Conservation (phyloP, 75 land plant genomes). For the Azolla pinnata region DNA sequence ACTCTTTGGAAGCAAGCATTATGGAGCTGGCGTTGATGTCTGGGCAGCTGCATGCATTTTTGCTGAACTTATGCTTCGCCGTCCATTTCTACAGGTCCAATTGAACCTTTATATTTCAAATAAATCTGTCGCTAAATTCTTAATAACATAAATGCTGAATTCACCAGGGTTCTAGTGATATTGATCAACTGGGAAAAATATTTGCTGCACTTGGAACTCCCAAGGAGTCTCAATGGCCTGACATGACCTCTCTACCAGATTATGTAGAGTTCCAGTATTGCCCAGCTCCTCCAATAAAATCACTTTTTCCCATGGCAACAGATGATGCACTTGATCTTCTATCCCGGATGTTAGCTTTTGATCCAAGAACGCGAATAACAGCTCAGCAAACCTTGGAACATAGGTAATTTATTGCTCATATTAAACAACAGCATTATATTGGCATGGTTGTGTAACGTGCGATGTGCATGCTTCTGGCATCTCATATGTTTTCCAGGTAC, state of each 20-base stretch:
- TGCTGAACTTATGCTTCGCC: conserved; percentile 87
- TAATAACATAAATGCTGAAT: no score
- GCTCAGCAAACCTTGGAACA: conserved; percentile 91
- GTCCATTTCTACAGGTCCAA: conserved; percentile 97
- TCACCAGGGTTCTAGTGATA: conserved; percentile 72
- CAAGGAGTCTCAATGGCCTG: conserved; percentile 86
- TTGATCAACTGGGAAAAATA: conserved; percentile 97
- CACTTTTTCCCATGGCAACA: conserved; percentile 82
- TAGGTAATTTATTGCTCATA: conserved; percentile 33
- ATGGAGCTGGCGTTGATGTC: conserved; percentile 93
- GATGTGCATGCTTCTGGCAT: no score
- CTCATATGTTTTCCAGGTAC: conserved; percentile 40
- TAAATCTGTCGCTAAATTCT: no score
- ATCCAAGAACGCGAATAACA: conserved; percentile 77
- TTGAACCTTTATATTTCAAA: no score
- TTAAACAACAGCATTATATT: background rate
- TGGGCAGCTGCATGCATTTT: conserved; percentile 98
- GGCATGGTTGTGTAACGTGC: background rate
- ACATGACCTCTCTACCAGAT: conserved; percentile 86
- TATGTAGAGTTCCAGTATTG: conserved; percentile 85
- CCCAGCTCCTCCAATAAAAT: conserved; percentile 66
- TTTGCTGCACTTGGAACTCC: conserved; percentile 97
- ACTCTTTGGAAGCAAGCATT: conserved; percentile 79
- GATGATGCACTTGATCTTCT: conserved; percentile 91
- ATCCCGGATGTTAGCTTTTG: conserved; percentile 82